These are phyloP conservation scores for Hibiscus trionum DNA, from an alignment of 345 rosid genomes.

Conservation along the genomic window DNA sequence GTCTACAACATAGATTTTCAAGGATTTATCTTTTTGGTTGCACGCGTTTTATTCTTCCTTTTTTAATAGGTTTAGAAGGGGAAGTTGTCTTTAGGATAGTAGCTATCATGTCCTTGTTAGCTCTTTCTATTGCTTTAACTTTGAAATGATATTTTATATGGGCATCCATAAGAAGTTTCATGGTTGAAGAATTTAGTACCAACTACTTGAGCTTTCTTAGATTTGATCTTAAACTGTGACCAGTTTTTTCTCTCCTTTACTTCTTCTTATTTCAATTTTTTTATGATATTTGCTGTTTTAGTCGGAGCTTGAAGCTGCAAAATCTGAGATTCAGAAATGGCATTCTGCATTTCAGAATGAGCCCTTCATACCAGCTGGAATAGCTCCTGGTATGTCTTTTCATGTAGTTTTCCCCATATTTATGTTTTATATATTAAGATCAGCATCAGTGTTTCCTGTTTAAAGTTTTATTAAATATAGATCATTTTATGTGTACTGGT, in stretches of 20 bases:
- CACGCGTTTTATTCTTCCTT: neutral
- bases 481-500: neutral
- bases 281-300: slow-evolving; percentile 19
- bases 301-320: slow-evolving; percentile 74
- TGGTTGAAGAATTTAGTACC: neutral
- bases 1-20: neutral
- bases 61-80: neutral
- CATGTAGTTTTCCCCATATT: slow-evolving; percentile 5
- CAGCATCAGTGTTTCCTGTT: neutral
- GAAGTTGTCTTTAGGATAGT: neutral
- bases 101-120: neutral
- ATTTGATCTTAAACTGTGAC: neutral
- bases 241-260: neutral
- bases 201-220: neutral
- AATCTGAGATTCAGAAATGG: slow-evolving; percentile 76
- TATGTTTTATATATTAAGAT: neutral
- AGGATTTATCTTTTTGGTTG: neutral
- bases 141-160: neutral
- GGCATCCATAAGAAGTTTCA: neutral
- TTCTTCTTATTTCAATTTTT: neutral
- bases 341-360: slow-evolving; percentile 73
- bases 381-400: slow-evolving; percentile 64
- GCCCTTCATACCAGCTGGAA: slow-evolving; percentile 53
- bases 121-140: neutral
- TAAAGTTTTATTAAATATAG: neutral